Conservation (phyloP, 2,329 filamentous ascomycete species). For the Exophiala oligosperma region DNA sequence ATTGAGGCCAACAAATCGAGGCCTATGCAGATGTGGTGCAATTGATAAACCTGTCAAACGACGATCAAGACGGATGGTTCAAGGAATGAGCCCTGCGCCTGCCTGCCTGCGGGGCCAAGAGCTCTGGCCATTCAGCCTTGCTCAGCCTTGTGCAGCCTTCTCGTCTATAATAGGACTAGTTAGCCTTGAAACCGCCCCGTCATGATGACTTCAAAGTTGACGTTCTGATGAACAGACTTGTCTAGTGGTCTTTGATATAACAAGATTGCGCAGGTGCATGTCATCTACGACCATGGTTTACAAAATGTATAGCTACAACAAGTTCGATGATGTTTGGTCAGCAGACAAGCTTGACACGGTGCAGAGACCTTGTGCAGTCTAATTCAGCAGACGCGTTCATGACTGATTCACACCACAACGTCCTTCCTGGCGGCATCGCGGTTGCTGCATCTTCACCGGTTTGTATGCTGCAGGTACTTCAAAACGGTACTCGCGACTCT, state of each 20-base stretch:
- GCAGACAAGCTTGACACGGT: too few species aligned
- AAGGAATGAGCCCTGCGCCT: conserved; percentile 1
- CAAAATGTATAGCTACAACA: too few species aligned
- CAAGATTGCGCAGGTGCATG: too few species aligned
- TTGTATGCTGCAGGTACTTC: too few species aligned
- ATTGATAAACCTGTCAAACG: conserved; percentile 2
- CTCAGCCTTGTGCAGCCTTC: conserved; percentile 8
- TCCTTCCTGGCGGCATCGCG: background rate
- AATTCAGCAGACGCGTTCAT: too few species aligned
- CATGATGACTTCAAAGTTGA: background rate
- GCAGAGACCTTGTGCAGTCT: too few species aligned
- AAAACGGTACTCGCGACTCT: background rate
- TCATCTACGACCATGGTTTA: too few species aligned
- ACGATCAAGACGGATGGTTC: conserved; percentile 4
- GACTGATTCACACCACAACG: background rate
- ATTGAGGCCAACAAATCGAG: conserved; percentile 5
- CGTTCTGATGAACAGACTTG: background rate
- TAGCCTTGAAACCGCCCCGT: conserved; percentile 1
- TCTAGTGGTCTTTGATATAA: background rate
- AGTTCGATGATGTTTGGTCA: too few species aligned
- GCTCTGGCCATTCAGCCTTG: background rate
- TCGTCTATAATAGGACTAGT: conserved; percentile 2
- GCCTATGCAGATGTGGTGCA: background rate
- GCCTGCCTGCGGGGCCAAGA: background rate
- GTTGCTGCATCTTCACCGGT: background rate